These are phyloP conservation scores for Corymbia maculata DNA, from an alignment of 345 rosid genomes.

Conservation along the genomic window DNA sequence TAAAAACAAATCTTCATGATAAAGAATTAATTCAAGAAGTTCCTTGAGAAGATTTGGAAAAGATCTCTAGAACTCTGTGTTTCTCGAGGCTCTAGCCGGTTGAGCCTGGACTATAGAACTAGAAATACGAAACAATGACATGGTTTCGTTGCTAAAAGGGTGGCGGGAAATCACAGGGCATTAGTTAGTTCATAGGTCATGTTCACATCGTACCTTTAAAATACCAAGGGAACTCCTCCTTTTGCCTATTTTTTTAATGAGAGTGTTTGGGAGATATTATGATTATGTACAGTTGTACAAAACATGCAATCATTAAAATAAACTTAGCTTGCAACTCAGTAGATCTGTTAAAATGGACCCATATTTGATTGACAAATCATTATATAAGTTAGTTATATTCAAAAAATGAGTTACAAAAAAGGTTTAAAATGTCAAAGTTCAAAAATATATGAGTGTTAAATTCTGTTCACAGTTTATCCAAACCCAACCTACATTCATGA, in stretches of 20 bases:
- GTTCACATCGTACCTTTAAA: background rate
- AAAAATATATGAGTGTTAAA: background rate
- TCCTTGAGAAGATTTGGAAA: background rate
- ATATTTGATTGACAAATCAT: too few relatives aligned
- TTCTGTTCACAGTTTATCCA: too few relatives aligned
- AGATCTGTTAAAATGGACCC: background rate
- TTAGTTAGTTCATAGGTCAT: background rate
- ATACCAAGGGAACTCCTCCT: background rate
- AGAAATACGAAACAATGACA: background rate
- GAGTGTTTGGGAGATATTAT: background rate
- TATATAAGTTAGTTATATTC: too few relatives aligned
- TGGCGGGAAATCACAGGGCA: background rate
- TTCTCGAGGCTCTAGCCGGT: background rate
- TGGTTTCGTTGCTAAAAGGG: accelerated
- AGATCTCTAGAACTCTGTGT: background rate
- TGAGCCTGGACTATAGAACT: background rate
- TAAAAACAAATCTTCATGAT: too few relatives aligned
- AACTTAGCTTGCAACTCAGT: background rate
- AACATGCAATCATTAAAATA: background rate
- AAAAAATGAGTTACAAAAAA: accelerated
- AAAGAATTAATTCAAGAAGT: too few relatives aligned
- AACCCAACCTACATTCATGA: background rate
- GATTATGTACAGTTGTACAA: background rate
- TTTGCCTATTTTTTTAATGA: background rate
- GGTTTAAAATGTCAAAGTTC: background rate